A percentile compares a stretch with the other conserved stretches of the same genome.
Evolutionary conservation across 331 rosid species (phyloP).

Genomic region (Ulmus americana): DNA sequence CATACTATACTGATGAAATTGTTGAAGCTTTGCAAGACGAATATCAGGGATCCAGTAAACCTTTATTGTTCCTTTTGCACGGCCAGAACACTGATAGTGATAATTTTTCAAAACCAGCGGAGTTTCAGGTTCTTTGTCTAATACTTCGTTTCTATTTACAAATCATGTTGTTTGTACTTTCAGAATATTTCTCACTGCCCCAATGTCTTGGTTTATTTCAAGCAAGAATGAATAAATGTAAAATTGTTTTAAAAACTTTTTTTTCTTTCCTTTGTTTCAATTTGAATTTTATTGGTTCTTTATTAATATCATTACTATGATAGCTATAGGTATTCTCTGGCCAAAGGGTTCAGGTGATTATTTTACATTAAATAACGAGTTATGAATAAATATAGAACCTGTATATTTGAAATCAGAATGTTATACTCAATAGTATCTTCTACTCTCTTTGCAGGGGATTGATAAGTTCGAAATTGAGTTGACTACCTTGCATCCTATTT

Average conservation of each 20-base stretch:
- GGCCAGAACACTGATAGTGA: constrained; percentile 80
- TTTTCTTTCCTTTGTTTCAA: background rate
- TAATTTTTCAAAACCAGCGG: constrained; percentile 55
- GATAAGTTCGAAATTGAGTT: constrained; percentile 59
- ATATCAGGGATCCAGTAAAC: constrained; percentile 46
- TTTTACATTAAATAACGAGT: background rate
- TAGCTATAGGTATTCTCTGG: background rate
- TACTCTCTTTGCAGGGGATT: constrained; percentile 44
- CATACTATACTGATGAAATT: constrained; percentile 47
- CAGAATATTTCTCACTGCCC: background rate
- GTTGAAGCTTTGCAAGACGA: constrained; percentile 40
- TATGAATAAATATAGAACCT: background rate
- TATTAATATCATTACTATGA: background rate
- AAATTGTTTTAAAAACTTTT: background rate
- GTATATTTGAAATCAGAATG: constrained; percentile 2
- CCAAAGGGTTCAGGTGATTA: constrained; percentile 1
- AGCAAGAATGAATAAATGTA: background rate
- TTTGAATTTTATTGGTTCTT: background rate
- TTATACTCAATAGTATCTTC: constrained; percentile 12
- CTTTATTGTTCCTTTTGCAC: constrained; percentile 65
- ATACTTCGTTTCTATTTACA: constrained; percentile 5
- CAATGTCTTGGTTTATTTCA: background rate
- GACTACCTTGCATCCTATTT: constrained; percentile 71
- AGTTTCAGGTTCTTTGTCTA: constrained; percentile 57
- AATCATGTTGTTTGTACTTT: constrained; percentile 5